Evolutionary conservation across 192 early-diverging fungal genomes (phyloP), one percentile per base, ranked within the genome.

Genomic region (Gaertneriomyces sp.): DNA sequence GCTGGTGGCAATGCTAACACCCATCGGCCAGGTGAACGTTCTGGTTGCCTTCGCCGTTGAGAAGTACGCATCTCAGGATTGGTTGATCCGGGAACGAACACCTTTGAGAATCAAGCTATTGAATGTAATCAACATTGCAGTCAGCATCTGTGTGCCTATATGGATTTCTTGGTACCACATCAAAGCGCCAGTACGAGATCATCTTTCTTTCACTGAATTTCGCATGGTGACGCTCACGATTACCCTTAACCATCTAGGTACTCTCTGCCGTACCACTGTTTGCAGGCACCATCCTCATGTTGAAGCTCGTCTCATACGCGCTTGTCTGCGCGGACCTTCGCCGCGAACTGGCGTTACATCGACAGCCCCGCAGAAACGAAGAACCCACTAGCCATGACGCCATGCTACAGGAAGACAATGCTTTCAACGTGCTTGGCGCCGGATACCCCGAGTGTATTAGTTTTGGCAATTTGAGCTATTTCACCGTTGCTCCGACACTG

Each of bases 311-410:
- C 16, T 93, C 91, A 16, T 90, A 86, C 74, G 80, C 79, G 0
- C 79, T 91, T 9, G 89, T 91, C 14, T 91, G 91, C 79, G 81
- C 81, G 61, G 90, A 91, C 49, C 72, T 93, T 46, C 84, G 93
- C 41, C 68, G 53, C 0, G 72, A 75, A 44, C 8, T 17, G 6
- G 44, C 52, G 7, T 58, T 53, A 7, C 8, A 66, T 17, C 25
- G 53, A 5, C 19, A 41, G 0, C 67, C 46, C 0, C 38, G 25
- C 17, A 60, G 53, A 4, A 5, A n/a, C 33, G 43, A 60, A 11
- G 67, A 69, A 0, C 14, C 16, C 19, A 45, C 61, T 12, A 7
- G 52, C 17, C 39, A 16, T 19, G 45, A 55, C 12, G 68, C 56
- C 20, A 38, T 10, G 39, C 20, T 55, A 5, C 52, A 54, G 14